Evolutionary conservation across 108 stramenopile genomes (phyloP).

Genomic region (Parmales sp.): DNA sequence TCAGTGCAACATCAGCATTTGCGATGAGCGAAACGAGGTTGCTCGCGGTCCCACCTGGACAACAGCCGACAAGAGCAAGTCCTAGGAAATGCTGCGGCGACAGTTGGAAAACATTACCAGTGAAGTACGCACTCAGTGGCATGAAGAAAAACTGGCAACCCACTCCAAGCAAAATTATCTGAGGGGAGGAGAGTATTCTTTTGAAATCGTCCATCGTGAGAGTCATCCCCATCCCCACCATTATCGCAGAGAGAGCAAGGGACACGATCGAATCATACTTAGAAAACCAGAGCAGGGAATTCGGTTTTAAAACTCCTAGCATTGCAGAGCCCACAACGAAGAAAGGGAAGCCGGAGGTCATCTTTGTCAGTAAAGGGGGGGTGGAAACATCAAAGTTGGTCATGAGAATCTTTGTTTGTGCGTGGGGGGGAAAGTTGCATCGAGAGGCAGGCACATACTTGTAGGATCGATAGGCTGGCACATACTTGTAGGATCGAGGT

Average conservation of each 20-base stretch:
- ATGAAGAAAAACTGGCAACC: slow-evolving; percentile 78
- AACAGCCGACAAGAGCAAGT: slow-evolving; percentile 65
- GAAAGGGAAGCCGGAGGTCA: slow-evolving; percentile 73
- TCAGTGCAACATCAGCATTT: slow-evolving; percentile 85
- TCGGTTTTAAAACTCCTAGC: slow-evolving; percentile 38
- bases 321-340: slow-evolving; percentile 66
- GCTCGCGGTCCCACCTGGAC: slow-evolving; percentile 85
- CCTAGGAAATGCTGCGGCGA: slow-evolving; percentile 50
- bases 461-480: no score
- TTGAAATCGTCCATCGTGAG: slow-evolving; percentile 73
- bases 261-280: slow-evolving; percentile 51
- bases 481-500: no score
- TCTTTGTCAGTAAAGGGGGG: slow-evolving; percentile 38
- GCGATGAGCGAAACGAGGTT: slow-evolving; percentile 87
- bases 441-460: no score
- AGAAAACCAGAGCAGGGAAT: slow-evolving; percentile 62
- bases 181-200: slow-evolving; percentile 34
- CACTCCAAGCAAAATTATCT: slow-evolving; percentile 71
- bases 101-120: background rate
- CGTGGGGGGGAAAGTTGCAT: no score
- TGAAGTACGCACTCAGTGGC: slow-evolving; percentile 40
- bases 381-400: no score
- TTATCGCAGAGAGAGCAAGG: slow-evolving; percentile 38
- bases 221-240: slow-evolving; percentile 87
- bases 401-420: no score